Base-by-base conservation (phyloP, 257 asterid species). In the Handroanthus guayacan region DNA sequence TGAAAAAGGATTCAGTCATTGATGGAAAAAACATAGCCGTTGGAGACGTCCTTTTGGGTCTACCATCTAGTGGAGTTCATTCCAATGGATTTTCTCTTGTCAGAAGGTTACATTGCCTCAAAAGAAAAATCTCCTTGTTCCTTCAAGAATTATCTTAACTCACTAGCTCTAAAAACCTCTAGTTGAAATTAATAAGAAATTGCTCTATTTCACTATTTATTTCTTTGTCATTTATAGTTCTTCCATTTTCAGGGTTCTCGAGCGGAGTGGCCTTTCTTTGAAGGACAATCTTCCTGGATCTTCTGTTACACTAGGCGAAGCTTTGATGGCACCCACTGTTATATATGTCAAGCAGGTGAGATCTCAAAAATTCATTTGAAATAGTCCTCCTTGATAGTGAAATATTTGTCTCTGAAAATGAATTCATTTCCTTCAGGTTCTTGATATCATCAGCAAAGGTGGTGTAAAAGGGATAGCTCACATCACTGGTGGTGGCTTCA, bases 51-150 rank as follows among this genome's bases (percentile, higher is more conserved):
- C 91, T 95, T 47, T 83, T 95, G 76, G 99, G 99, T 68, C 89
- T 95, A 9, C 97, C 98, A 56, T 91, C 99, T 66, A 95, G 99
- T 76, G 99, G 99, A 61, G 98, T 95, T 73, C 98, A 95, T 80
- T 95, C 98, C 47, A 91, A 91, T 70, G 99, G 99, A 2, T 95
- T 89, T 60, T 92, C 98, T 62, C 94, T 95, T 9, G 98, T 95
- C 67, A 83, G 98, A 84, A 95, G 98, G 99, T 95, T 77, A 20
- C 36, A 45, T 60, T 43, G 4, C 37, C 61, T 65, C 48, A 0
- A 37, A 39, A 10, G 51, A 25, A 54, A 20, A 17, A 14, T 25
- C 34, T 17, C 39, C 2, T 11, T 66, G 38, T 34, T 25, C 50
- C 34, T 38, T 4, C 13, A 45, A 57, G 57, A 18, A 61, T 44